Percentiles rank a stretch among this genome's conserved stretches.
Evolutionary conservation across 148 eudicot genomes (phyloP).

Genomic region (Rhododendron mucronatum): DNA sequence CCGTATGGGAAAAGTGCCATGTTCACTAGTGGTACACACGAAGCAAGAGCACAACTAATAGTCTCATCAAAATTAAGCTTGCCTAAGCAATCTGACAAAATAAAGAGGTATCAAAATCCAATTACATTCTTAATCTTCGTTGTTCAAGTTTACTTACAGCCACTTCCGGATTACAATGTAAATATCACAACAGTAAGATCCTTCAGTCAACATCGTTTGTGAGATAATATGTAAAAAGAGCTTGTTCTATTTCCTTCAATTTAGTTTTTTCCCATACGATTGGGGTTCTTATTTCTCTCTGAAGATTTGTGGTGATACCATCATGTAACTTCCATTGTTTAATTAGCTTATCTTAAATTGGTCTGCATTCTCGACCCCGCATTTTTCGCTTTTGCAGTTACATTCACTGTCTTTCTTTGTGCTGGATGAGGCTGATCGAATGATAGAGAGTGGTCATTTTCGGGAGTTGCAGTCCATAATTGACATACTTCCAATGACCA

Average conservation of each 20-base stretch:
- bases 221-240: background rate
- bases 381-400: slow-evolving; percentile 48
- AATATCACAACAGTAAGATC: background rate
- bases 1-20: background rate
- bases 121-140: background rate
- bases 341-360: background rate
- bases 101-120: background rate
- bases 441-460: slow-evolving; percentile 95
- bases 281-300: background rate
- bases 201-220: background rate
- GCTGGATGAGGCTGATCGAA: slow-evolving; percentile 98
- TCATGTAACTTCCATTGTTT: background rate
- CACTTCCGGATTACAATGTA: background rate
- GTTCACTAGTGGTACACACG: background rate
- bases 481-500: slow-evolving; percentile 74
- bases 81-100: background rate
- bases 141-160: background rate
- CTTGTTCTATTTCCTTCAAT: background rate
- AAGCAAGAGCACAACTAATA: background rate
- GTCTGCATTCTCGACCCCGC: background rate
- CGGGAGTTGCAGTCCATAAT: slow-evolving; percentile 90
- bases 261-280: background rate
- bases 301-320: background rate
- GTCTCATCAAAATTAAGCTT: background rate
- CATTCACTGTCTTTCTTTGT: slow-evolving; percentile 94